Evolutionary conservation across 1,139 yeast species (phyloP).

Genomic region (Candida tetrigidarum): DNA sequence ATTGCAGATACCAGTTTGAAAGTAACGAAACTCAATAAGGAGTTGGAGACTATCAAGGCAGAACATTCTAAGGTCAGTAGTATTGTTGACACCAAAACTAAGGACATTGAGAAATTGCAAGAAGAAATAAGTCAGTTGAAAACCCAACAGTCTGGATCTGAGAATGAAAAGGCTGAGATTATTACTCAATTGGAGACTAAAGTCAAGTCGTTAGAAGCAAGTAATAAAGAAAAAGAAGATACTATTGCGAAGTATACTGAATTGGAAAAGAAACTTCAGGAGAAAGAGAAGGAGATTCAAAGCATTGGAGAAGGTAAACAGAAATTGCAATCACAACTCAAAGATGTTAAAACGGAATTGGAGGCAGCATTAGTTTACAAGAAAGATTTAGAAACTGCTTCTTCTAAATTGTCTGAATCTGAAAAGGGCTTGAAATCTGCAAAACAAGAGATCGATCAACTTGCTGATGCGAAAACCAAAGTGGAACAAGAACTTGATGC

Average conservation of each 20-base stretch:
- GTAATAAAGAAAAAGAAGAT: constrained; percentile 6
- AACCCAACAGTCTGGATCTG: constrained; percentile 1
- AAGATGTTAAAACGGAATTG: constrained; percentile 5
- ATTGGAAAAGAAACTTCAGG: background rate
- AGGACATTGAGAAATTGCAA: constrained; percentile 24
- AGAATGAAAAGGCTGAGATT: background rate
- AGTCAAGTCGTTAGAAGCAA: constrained; percentile 6
- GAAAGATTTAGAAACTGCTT: constrained; percentile 3
- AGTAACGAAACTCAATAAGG: constrained; percentile 9
- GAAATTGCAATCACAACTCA: constrained; percentile 4
- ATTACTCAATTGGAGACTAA: constrained; percentile 8
- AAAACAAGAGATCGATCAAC: constrained; percentile 5
- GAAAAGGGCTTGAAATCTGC: constrained; percentile 10
- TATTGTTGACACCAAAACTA: constrained; percentile 8
- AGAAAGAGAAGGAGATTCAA: background rate
- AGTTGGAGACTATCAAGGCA: constrained; percentile 9
- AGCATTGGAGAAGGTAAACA: background rate
- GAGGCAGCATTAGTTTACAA: constrained; percentile 4
- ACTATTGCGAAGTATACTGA: background rate
- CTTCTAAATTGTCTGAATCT: constrained; percentile 1
- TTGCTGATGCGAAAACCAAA: constrained; percentile 9
- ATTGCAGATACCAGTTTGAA: background rate
- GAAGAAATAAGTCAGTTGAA: constrained; percentile 16
- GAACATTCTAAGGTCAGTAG: constrained; percentile 7
- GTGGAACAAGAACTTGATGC: constrained; percentile 7